These are phyloP conservation scores for Gossypium anomalum DNA, from an alignment of 345 rosid genomes.

Conservation along the genomic window DNA sequence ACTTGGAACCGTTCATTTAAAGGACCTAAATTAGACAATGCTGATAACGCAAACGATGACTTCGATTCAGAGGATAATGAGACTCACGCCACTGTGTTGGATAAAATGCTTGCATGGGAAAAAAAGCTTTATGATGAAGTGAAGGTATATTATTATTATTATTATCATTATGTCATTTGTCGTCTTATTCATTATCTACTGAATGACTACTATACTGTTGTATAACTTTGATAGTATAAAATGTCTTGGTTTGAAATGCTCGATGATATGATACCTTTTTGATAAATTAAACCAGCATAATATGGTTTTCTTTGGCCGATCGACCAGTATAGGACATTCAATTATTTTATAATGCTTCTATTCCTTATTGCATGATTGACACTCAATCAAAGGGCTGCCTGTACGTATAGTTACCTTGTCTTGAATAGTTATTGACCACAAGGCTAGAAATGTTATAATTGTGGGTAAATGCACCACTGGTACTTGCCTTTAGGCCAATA, in stretches of 20 bases:
- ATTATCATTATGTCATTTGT: background rate
- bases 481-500: background rate
- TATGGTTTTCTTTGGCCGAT: too few species aligned
- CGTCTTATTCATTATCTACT: background rate
- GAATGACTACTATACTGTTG: background rate
- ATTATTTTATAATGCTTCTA: background rate
- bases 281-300: background rate
- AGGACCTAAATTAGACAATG: slow-evolving; percentile 40
- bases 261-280: background rate
- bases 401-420: background rate
- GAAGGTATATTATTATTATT: slow-evolving; percentile 46
- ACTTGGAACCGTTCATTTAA: slow-evolving; percentile 91
- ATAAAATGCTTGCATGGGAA: slow-evolving; percentile 96
- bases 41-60: slow-evolving; percentile 65
- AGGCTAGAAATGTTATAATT: background rate
- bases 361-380: background rate
- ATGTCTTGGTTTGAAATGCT: background rate
- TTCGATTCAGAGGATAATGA: slow-evolving; percentile 73
- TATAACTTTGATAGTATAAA: background rate
- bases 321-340: background rate
- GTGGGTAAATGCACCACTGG: background rate
- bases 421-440: background rate
- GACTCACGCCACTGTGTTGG: slow-evolving; percentile 96
- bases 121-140: slow-evolving; percentile 98
- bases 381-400: background rate